These are phyloP conservation scores for Cymbopogon citratus DNA, from an alignment of 176 grass and related monocot genomes.

Conservation along the genomic window DNA sequence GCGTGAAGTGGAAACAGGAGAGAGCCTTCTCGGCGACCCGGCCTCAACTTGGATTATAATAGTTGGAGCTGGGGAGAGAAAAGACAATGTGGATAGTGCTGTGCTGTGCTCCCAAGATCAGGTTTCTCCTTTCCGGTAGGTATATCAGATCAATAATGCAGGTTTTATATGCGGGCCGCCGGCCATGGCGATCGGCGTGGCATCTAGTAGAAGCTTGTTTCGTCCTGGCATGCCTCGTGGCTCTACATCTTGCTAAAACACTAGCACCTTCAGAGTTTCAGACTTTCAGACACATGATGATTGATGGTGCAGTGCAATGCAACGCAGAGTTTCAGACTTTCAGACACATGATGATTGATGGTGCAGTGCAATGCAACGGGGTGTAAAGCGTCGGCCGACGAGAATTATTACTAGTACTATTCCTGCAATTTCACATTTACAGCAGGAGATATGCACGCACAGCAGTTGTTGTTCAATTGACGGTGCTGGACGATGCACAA, in stretches of 20 bases:
- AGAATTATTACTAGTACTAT: neutral
- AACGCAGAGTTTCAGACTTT: neutral
- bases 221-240: neutral
- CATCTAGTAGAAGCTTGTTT: neutral
- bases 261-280: neutral
- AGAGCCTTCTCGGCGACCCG: neutral
- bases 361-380: neutral
- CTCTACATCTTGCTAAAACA: no score
- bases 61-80: neutral
- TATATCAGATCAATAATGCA: conserved; percentile 32
- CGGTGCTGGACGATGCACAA: neutral
- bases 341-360: neutral
- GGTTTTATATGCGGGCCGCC: neutral
- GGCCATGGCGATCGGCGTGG: conserved; percentile 6
- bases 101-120: conserved; percentile 17
- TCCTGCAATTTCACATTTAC: neutral
- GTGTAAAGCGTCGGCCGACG: neutral
- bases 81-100: conserved; percentile 20
- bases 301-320: neutral
- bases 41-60: neutral
- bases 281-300: neutral
- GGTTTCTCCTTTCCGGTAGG: neutral
- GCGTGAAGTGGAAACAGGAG: no score
- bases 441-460: neutral
- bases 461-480: neutral